These are phyloP conservation scores for Naganishia vaughanmartiniae DNA, from an alignment of 768 basidiomycete species.

Conservation along the genomic window DNA sequence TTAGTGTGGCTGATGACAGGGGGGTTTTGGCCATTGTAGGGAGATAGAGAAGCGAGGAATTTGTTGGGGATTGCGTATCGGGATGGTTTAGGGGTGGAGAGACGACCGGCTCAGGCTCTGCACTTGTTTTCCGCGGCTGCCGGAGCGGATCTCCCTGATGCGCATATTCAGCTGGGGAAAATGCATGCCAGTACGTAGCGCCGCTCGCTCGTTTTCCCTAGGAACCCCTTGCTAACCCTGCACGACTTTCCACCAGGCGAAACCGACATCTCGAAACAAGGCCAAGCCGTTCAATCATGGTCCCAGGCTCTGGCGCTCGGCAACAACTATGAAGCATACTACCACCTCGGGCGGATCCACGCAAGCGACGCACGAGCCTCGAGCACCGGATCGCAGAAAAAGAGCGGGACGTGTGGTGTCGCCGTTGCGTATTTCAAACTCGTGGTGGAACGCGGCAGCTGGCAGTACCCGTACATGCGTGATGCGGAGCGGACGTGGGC, in stretches of 20 bases:
- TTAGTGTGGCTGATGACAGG: background rate
- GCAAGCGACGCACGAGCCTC: conserved; percentile 58
- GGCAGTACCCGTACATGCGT: conserved; percentile 73
- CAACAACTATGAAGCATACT: conserved; percentile 90
- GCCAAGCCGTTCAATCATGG: conserved; percentile 67
- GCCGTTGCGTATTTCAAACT: conserved; percentile 91
- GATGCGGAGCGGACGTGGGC: conserved; percentile 66
- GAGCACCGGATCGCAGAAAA: conserved; percentile 22
- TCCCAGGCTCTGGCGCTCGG: conserved; percentile 72
- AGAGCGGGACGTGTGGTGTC: conserved; percentile 72
- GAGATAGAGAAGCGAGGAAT: conserved; percentile 84
- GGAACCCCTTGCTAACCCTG: conserved; percentile 30
- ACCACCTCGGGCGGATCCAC: conserved; percentile 83
- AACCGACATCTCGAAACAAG: conserved; percentile 10
- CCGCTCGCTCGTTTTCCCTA: conserved; percentile 56
- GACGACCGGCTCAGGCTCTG: conserved; percentile 65
- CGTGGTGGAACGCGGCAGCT: conserved; percentile 83
- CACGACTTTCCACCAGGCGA: background rate
- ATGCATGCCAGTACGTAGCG: conserved; percentile 55
- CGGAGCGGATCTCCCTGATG: conserved; percentile 83
- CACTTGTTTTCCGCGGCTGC: conserved; percentile 74
- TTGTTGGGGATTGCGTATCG: conserved; percentile 87
- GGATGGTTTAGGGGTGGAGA: conserved; percentile 73
- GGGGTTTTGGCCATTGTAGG: conserved; percentile 57
- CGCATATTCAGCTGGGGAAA: conserved; percentile 86